Percentiles rank a stretch among this genome's conserved stretches.
phyloP scores from a whole-genome alignment of 371 early-diverging fungal species.

The Rhizopus stolonifer region DNA sequence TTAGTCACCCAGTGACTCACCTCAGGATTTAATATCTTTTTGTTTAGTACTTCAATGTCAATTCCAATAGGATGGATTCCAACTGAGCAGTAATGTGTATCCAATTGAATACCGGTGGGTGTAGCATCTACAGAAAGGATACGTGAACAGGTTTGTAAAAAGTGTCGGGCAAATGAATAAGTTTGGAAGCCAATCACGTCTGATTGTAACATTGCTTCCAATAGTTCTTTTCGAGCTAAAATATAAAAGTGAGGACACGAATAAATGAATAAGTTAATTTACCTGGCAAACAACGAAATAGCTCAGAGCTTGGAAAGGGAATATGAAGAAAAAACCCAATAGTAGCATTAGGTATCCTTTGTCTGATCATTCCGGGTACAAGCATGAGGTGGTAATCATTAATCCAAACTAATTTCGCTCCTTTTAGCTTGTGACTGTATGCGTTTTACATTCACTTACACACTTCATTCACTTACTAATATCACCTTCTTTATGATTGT shows the following conservation, averaged over 20 bases:
- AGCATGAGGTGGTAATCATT: slow-evolving; percentile 98
- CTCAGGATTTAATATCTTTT: slow-evolving; percentile 62
- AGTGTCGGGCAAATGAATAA: slow-evolving; percentile 92
- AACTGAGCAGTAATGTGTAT: slow-evolving; percentile 77
- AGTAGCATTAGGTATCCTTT: slow-evolving; percentile 70
- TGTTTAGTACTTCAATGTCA: slow-evolving; percentile 59
- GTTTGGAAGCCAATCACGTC: slow-evolving; percentile 90
- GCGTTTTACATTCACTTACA: neutral
- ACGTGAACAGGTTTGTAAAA: slow-evolving; percentile 83
- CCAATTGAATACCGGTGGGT: slow-evolving; percentile 79
- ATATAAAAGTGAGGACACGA: neutral
- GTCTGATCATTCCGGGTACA: slow-evolving; percentile 85
- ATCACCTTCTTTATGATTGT: slow-evolving; percentile 77
- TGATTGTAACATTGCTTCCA: slow-evolving; percentile 84
- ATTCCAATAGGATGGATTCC: slow-evolving; percentile 95
- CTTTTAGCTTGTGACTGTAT: slow-evolving; percentile 2
- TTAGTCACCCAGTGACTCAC: slow-evolving; percentile 73
- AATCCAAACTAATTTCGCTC: slow-evolving; percentile 79
- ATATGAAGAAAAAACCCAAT: slow-evolving; percentile 97
- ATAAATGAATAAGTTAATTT: slow-evolving; percentile 9
- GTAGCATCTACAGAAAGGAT: slow-evolving; percentile 82
- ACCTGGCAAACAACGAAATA: slow-evolving; percentile 87
- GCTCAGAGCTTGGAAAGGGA: slow-evolving; percentile 93
- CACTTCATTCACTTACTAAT: slow-evolving; percentile 61
- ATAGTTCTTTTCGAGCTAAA: slow-evolving; percentile 71